Percentiles rank a stretch among this genome's conserved stretches.
Evolutionary conservation across 208 protist species (phyloP).

Genomic region (Strigomonas culicis): DNA sequence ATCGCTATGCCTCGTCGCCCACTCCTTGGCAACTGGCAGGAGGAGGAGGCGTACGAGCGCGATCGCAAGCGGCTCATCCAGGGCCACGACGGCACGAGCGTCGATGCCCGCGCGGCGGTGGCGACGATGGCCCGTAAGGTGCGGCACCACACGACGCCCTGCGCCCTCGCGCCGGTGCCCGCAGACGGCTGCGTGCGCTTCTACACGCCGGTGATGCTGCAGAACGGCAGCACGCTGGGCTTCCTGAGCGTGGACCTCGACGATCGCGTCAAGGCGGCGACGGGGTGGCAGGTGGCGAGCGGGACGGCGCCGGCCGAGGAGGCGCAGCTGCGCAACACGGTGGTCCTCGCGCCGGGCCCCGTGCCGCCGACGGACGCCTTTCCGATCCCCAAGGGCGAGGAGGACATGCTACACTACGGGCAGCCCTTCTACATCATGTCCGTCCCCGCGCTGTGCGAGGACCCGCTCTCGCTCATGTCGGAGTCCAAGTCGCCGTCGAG

Average conservation of each 20-base stretch:
- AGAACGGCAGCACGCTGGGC: slow-evolving; percentile 70
- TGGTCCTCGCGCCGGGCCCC: slow-evolving; percentile 65
- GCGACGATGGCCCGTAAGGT: slow-evolving; percentile 68
- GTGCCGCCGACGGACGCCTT: slow-evolving; percentile 68
- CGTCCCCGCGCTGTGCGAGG: slow-evolving; percentile 55
- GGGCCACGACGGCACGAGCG: slow-evolving; percentile 44
- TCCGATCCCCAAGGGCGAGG: slow-evolving; percentile 65
- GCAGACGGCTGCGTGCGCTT: slow-evolving; percentile 75
- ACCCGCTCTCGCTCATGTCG: slow-evolving; percentile 76
- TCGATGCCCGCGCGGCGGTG: slow-evolving; percentile 57
- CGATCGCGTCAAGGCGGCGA: slow-evolving; percentile 43
- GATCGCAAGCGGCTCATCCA: slow-evolving; percentile 76
- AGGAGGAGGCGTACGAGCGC: slow-evolving; percentile 76
- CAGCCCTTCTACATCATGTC: slow-evolving; percentile 87
- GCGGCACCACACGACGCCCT: slow-evolving; percentile 75
- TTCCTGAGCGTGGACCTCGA: slow-evolving; percentile 84
- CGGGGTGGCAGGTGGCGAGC: slow-evolving; percentile 64
- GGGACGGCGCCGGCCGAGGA: slow-evolving; percentile 47
- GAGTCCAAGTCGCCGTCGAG: slow-evolving; percentile 56
- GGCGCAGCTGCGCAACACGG: slow-evolving; percentile 64
- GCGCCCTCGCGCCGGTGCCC: slow-evolving; percentile 34
- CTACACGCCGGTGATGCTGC: slow-evolving; percentile 76
- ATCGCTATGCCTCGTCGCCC: slow-evolving; percentile 55
- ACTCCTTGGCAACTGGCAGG: slow-evolving; percentile 82
- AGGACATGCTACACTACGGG: slow-evolving; percentile 86